These are phyloP conservation scores for Paramecium tetraurelia DNA, from an alignment of 73 alveolate genomes.

Conservation along the genomic window DNA sequence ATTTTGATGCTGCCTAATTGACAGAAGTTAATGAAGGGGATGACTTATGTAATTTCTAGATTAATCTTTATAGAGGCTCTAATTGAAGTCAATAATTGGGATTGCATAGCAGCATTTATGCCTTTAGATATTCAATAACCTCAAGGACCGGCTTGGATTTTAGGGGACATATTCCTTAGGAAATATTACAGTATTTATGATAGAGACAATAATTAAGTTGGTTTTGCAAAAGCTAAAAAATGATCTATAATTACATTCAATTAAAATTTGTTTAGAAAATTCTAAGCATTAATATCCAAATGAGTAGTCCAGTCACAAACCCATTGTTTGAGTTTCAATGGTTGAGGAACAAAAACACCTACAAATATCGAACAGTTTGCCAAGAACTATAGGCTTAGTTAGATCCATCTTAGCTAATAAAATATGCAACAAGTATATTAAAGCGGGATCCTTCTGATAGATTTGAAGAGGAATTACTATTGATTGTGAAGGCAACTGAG, in stretches of 20 bases:
- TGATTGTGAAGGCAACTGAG: slow-evolving; percentile 11
- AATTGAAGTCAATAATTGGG: slow-evolving; percentile 57
- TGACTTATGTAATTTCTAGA: slow-evolving; percentile 3
- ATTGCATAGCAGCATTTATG: slow-evolving; percentile 63
- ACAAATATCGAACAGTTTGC: neutral
- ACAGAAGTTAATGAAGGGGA: slow-evolving; percentile 34
- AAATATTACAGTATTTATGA: slow-evolving; percentile 90
- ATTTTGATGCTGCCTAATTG: slow-evolving; percentile 28
- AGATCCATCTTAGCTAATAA: neutral
- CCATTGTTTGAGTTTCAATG: slow-evolving; percentile 33
- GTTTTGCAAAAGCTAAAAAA: slow-evolving; percentile 84
- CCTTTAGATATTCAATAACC: slow-evolving; percentile 66
- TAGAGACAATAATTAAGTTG: slow-evolving; percentile 82
- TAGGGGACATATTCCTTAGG: slow-evolving; percentile 85
- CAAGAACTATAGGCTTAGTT: neutral
- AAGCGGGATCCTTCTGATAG: slow-evolving; percentile 14
- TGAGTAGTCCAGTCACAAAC: neutral
- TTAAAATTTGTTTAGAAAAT: neutral
- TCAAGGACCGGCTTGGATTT: slow-evolving; percentile 74
- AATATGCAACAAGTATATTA: slow-evolving; percentile 22
- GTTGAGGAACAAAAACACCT: neutral
- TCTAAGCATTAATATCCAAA: neutral
- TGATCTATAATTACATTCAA: neutral
- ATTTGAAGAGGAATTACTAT: slow-evolving; percentile 27
- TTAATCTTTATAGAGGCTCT: neutral